Evolutionary conservation across 257 asterid genomes (phyloP), one percentile per base, ranked within the genome.

Genomic region (Rubia yunnanensis): DNA sequence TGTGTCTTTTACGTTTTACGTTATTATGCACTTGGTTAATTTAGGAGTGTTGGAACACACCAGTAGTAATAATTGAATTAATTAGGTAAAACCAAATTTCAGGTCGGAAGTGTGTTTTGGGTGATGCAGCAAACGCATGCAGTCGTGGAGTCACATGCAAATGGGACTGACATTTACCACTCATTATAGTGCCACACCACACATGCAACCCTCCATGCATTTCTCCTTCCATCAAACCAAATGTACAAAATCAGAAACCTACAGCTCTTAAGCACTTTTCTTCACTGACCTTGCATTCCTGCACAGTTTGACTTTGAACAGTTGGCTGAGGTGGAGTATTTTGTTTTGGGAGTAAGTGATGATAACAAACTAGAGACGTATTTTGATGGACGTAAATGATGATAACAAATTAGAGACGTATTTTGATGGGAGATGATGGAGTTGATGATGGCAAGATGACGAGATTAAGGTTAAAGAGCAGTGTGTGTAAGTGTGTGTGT

Each of bases 381-480:
- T n/a, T n/a, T 0, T 7, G 22, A 46, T 13, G 1, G 10, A n/a
- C 13, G 17, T 13, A 38, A 41, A 41, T 11, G n/a, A 35, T 49
- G 26, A 49, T 0, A n/a, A 7, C 10, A n/a, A 20, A 18, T 18
- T 9, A 46, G 28, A 1, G 20, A 15, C 9, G 23, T 15, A 13
- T 14, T 18, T 39, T 31, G 39, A 46, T 11, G 56, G 20, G 69
- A 62, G 78, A 70, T 75, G 79, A 70, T 65, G 71, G 48, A 35
- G 36, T 60, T 65, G 75, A 60, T 86, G 86, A 82, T 76, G 82
- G 77, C 79, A 81, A 73, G 72, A 82, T 84, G 95, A 86, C 91
- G 84, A 73, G 41, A 41, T 49, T 63, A 74, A 73, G 23, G 23
- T 46, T 6, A 22, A 20, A 50, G 57, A 20, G 10, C 24, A 10